These are phyloP conservation scores for Quercus rubra DNA, from an alignment of 306 rosid species.

Conservation along the genomic window DNA sequence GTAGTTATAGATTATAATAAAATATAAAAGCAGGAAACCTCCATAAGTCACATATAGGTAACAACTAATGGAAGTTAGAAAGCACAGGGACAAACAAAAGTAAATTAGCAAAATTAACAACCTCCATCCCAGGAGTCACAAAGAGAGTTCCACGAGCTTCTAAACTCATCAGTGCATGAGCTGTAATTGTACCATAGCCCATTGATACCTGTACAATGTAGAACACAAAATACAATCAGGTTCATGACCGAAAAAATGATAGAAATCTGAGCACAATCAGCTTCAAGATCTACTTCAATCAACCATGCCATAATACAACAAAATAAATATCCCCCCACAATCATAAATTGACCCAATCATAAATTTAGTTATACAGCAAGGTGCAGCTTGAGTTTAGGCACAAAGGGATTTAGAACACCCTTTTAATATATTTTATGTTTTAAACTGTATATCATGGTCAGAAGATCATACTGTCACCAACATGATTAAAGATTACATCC, in stretches of 20 bases:
- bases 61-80: constrained; percentile 7
- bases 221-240: neutral
- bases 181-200: constrained; percentile 80
- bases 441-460: neutral
- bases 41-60: neutral
- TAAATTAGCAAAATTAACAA: constrained; percentile 24
- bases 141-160: constrained; percentile 96
- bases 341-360: too few species aligned
- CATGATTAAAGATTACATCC: neutral
- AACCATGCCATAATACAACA: too few species aligned
- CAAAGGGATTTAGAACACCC: neutral
- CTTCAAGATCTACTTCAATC: neutral
- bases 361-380: neutral
- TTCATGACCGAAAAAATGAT: neutral
- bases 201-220: constrained; percentile 66
- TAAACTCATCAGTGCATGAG: constrained; percentile 79
- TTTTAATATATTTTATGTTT: neutral
- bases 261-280: neutral
- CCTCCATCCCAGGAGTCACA: constrained; percentile 94
- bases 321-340: neutral
- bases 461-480: neutral
- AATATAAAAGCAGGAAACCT: neutral
- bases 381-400: neutral
- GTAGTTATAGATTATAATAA: neutral
- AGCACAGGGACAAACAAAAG: constrained; percentile 1